Evolutionary conservation across 345 rosid genomes (phyloP).

Genomic region (Eucalyptus regnans): DNA sequence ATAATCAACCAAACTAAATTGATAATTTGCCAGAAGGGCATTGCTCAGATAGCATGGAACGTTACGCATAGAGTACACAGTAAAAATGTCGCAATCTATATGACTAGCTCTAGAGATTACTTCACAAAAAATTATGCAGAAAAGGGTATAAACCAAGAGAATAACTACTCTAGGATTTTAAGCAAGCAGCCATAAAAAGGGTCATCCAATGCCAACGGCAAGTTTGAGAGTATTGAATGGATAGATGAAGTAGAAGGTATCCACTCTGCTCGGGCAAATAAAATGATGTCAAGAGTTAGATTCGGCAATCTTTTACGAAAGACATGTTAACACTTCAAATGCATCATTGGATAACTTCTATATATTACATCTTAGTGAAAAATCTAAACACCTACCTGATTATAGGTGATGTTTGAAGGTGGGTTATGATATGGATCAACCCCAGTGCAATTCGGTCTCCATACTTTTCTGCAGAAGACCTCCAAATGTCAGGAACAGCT

Average conservation of each 20-base stretch:
- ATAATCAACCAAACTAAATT: neutral
- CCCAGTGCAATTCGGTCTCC: slow-evolving; percentile 51
- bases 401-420: slow-evolving; percentile 58
- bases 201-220: neutral
- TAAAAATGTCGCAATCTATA: neutral
- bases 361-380: neutral
- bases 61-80: neutral
- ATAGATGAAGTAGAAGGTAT: neutral
- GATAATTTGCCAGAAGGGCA: neutral
- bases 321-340: neutral
- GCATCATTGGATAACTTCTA: neutral
- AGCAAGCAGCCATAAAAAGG: neutral
- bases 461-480: slow-evolving; percentile 55
- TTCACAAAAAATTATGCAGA: neutral
- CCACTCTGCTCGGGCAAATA: neutral
- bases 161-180: neutral
- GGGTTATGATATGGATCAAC: slow-evolving; percentile 81
- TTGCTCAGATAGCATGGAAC: neutral
- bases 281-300: neutral
- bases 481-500: slow-evolving; percentile 84
- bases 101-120: neutral
- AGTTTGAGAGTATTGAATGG: neutral
- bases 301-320: neutral
- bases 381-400: slow-evolving; percentile 27
- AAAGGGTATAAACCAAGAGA: neutral